Conservation (phyloP, 768 basidiomycete genomes). For the Naganishia randhawae region DNA sequence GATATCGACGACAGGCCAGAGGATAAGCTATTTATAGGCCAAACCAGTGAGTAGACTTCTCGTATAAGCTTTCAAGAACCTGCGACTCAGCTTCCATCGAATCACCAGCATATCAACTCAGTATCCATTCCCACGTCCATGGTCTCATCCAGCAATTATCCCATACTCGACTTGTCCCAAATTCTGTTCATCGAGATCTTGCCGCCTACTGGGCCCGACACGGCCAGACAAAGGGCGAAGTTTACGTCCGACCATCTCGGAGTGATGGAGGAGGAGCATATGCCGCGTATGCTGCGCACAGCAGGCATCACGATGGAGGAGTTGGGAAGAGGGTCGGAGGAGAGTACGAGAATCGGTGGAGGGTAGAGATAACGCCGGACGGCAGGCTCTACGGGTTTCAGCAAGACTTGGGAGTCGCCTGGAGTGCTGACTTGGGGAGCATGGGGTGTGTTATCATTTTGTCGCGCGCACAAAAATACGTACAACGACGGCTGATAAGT, state of each 20-base stretch:
- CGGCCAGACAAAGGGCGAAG: constrained; percentile 56
- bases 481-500: neutral
- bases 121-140: constrained; percentile 65
- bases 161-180: constrained; percentile 89
- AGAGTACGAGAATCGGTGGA: constrained; percentile 38
- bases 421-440: constrained; percentile 39
- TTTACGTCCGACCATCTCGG: constrained; percentile 20
- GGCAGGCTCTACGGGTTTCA: constrained; percentile 47
- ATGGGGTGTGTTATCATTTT: constrained; percentile 70
- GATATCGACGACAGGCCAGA: constrained; percentile 33
- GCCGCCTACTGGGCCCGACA: constrained; percentile 73
- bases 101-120: constrained; percentile 76
- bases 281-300: constrained; percentile 7
- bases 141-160: constrained; percentile 66
- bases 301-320: neutral
- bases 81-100: neutral
- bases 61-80: neutral
- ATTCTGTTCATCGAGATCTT: constrained; percentile 71
- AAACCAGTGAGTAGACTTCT: constrained; percentile 57
- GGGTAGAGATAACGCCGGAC: constrained; percentile 47
- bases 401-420: constrained; percentile 41
- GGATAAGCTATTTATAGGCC: constrained; percentile 59
- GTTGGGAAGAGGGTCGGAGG: constrained; percentile 24
- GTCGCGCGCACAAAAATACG: constrained; percentile 49
- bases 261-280: constrained; percentile 26